Evolutionary conservation across 179 eudicot genomes (phyloP), one percentile per base, ranked within the genome.

Genomic region (Spergularia azorica): DNA sequence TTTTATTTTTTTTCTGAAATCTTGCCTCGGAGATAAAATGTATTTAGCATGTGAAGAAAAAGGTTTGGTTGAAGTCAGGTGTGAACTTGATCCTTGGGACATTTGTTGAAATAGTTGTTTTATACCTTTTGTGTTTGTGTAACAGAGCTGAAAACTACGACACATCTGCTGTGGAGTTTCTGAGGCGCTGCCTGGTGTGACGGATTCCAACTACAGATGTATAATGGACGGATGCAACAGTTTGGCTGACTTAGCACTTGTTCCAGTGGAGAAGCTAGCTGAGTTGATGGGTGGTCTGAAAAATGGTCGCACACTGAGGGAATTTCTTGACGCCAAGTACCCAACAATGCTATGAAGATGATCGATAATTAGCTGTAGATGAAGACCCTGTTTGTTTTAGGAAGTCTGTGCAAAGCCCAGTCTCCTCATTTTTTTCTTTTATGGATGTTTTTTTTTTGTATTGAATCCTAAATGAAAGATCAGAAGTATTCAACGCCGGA

Each of bases 121-220:
- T 43, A 43, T 43, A 7, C 48, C 3, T n/a, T 15, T 71, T 20
- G 67, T 73, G 26, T 76, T 54, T 70, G 8, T 73, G 9, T 77
- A 20, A 41, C 86, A 95, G 98, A 89, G 98, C 98, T 38, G 97
- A 93, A 86, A 95, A 91, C 82, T 95, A 87, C 83, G 93, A 95
- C 81, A 95, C 98, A 64, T 84, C 97, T 46, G 98, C 98, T 0
- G 92, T 95, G 64, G 98, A 95, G 81, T 91, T 95, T 79, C 76
- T 95, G 77, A 90, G 98, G 83, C 92, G 98, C 85, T 95, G 13
- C 98, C 98, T 0, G 98, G 98, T n/a, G 98, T 95, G 73, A 89
- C 97, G 0, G 97, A 95, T 85, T 89, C 98, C 10, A 95, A 93
- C 79, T 95, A 95, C 86, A 85, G 97, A 77, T 84, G 90, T 14